A percentile compares a stretch with the other conserved stretches of the same genome.
Evolutionary conservation across 1,139 yeast genomes (phyloP).

Genomic region (Debaryomyces singareniensis): DNA sequence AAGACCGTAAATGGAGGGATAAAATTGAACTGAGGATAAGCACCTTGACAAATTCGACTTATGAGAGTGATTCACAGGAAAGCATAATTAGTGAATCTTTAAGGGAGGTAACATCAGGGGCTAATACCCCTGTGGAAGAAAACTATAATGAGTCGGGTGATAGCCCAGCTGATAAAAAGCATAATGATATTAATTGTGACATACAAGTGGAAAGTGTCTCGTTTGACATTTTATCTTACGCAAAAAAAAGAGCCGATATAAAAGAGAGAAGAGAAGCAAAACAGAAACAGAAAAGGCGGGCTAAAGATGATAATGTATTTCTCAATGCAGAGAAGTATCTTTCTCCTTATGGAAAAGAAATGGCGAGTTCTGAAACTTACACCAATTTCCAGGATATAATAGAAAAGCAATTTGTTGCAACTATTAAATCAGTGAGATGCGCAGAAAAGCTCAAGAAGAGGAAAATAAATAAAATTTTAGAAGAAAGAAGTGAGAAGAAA

Average conservation of each 20-base stretch:
- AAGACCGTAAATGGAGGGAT: conserved; percentile 28
- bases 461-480: conserved; percentile 15
- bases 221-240: conserved; percentile 54
- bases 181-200: neutral
- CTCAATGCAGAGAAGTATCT: conserved; percentile 41
- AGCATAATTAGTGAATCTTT: conserved; percentile 18
- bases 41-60: conserved; percentile 7
- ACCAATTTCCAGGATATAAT: conserved; percentile 20
- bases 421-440: conserved; percentile 26
- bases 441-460: conserved; percentile 24
- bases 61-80: conserved; percentile 14
- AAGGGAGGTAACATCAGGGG: conserved; percentile 10
- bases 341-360: conserved; percentile 29
- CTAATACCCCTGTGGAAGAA: conserved; percentile 11
- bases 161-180: neutral
- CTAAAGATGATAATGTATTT: conserved; percentile 27
- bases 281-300: conserved; percentile 14
- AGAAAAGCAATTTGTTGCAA: conserved; percentile 28
- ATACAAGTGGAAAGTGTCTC: conserved; percentile 10
- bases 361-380: conserved; percentile 20
- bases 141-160: neutral
- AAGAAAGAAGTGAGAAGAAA: conserved; percentile 15
- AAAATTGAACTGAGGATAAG: conserved; percentile 19
- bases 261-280: conserved; percentile 14
- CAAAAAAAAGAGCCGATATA: conserved; percentile 22